Evolutionary conservation across 148 eudicot genomes (phyloP).

Genomic region (Euryodendron excelsum): DNA sequence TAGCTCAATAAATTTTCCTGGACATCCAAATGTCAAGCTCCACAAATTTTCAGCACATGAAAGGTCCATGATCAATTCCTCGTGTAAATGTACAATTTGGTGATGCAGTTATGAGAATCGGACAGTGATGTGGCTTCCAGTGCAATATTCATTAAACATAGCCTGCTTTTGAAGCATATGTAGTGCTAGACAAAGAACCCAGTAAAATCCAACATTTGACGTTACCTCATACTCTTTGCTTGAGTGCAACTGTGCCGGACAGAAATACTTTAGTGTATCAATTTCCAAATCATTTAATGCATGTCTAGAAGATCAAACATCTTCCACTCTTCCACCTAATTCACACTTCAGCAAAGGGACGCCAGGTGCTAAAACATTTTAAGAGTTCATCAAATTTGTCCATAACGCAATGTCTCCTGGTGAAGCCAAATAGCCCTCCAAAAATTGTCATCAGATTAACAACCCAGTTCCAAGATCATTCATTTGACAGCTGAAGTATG

Average conservation of each 20-base stretch:
- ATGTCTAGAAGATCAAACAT: background rate
- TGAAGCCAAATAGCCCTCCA: constrained; percentile 1
- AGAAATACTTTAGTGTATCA: background rate
- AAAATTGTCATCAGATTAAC: constrained; percentile 8
- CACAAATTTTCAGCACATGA: constrained; percentile 3
- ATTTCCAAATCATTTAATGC: background rate
- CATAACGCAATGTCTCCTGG: background rate
- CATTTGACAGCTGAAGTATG: constrained; percentile 83
- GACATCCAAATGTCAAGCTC: constrained; percentile 3
- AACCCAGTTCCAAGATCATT: constrained; percentile 52
- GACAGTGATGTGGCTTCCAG: background rate
- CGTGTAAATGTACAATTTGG: background rate
- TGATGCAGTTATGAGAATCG: constrained; percentile 6
- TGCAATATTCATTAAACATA: background rate
- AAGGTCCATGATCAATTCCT: constrained; percentile 5
- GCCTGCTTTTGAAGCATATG: constrained; percentile 3
- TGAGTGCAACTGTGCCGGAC: background rate
- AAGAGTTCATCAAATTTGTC: background rate
- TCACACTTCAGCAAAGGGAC: constrained; percentile 9
- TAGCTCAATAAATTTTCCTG: background rate
- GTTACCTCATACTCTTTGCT: background rate
- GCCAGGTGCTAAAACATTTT: background rate
- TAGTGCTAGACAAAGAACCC: background rate
- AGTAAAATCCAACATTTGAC: constrained; percentile 5
- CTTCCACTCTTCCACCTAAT: background rate